Percentiles rank a stretch among this genome's conserved stretches.
These are phyloP conservation scores for Phytopythium ostracodes DNA, from an alignment of 352 stramenopile genomes.

Conservation along the genomic window DNA sequence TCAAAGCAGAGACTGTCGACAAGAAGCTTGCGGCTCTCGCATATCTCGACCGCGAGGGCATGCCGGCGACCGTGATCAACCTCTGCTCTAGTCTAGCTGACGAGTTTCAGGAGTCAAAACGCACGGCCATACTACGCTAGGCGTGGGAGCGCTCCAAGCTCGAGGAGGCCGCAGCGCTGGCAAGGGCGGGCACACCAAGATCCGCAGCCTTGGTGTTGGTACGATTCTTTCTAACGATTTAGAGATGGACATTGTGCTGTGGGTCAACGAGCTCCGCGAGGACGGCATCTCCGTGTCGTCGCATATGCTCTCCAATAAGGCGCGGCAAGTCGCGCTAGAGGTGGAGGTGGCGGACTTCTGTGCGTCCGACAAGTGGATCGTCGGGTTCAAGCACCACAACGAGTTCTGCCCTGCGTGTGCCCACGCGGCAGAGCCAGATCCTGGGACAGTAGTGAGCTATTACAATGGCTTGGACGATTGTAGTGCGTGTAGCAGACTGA, in stretches of 20 bases:
- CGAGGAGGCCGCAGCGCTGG: neutral
- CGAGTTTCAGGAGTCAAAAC: neutral
- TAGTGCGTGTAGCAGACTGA: no score
- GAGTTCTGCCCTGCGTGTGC: no score
- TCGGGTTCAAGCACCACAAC: neutral
- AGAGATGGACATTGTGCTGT: neutral
- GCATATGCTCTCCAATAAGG: neutral
- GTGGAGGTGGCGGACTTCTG: neutral
- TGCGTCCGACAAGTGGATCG: conserved; percentile 2
- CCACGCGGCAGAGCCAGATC: no score
- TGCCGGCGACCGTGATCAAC: neutral
- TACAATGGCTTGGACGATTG: no score
- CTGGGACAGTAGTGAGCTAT: no score
- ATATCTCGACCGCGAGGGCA: neutral
- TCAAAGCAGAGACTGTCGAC: neutral
- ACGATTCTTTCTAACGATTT: neutral
- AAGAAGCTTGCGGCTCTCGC: neutral
- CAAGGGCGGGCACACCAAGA: neutral
- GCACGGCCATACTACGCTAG: conserved; percentile 1
- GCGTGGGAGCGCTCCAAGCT: neutral
- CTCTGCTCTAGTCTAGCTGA: neutral
- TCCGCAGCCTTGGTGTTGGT: neutral
- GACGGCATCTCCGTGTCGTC: neutral
- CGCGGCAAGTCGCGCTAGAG: neutral
- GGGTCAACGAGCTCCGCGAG: neutral